Base-by-base conservation (phyloP, 2,329 filamentous ascomycete genomes). In the Ascochyta viciae-villosae region DNA sequence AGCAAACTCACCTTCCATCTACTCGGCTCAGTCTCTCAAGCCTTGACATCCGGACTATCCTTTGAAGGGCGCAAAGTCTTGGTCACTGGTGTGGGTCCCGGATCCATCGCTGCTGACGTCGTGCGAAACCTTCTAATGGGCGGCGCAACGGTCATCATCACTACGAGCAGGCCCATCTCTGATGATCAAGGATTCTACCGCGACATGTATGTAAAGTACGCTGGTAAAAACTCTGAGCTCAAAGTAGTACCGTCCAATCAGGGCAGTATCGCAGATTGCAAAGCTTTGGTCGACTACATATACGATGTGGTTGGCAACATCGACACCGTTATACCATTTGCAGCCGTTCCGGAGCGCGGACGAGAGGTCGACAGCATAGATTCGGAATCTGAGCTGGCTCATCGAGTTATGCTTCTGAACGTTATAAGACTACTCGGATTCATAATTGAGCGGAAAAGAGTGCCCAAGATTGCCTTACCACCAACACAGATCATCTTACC, bases 351-450 rank as follows among this genome's bases (percentile, higher is more conserved):
- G 0, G 76, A 80, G 53, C 95, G 96, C 67, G 94, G 93, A 43
- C 91, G 92, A 61, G 62, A 63, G 3, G 74, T 75, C 3, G 66
- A 69, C 0, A 69, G 73, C n/a, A 64, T 79, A 2, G 74, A 77
- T 3, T 60, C 62, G 1, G 66, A 62, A 44, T 74, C 72, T 0
- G 94, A 98, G 80, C 86, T 97, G 58, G 94, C 94, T 62, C 94
- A 97, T 77, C 90, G 94, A 62, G 96, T 97, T 80, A 97, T 97
- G 93, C 82, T 98, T 73, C 97, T 93, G 70, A 98, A 98, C 78
- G 82, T 96, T 4, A 81, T 97, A 61, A 91, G 94, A 66, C 87
- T 98, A 51, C 83, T 98, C 48, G 94, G 94, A 64, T 55, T 81
- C 61, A 29, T 61, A 3, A 88, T 97, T 78, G 97, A 96, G 83